Base-by-base conservation (phyloP, 805 yeast species). In the Yarrowia deformans region DNA sequence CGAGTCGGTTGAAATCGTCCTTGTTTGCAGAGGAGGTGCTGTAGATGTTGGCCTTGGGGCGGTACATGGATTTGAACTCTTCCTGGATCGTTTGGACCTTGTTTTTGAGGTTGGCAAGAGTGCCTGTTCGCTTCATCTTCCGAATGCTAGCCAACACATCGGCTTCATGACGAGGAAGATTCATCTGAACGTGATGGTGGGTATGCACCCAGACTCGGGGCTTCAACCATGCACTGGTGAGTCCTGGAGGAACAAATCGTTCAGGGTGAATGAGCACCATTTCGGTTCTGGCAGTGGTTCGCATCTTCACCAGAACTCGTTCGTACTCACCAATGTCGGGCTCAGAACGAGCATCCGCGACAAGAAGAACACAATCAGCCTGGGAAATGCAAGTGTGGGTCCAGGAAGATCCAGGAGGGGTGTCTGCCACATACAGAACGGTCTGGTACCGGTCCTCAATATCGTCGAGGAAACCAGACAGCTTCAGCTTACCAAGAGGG, bases 341-440 rank as follows among this genome's bases (percentile, higher is more conserved):
- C 37, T 85, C 84, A 19, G 88, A 85, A 8, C 84, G 81, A 0
- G 97, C 96, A 79, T 94, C 93, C 0, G 98, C 98, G 16, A 95
- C 78, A 18, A 95, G 80, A 40, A 95, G 80, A n/a, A 94, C 87
- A 80, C 98, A 93, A 78, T 94, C 98, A 18, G 97, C 98, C 77
- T 94, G 98, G 9, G 93, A 87, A 49, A 94, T 90, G 77, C 98
- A 95, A 0, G 97, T 91, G 9, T 87, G 84, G 0, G 97, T 91
- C 99, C 99, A 94, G 19, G 88, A 84, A 0, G 97, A 90, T 72
- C 87, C 87, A 1, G 90, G 87, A 0, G 90, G 84, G 0, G 97
- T 88, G 74, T 95, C 98, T 34, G 95, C 93, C 13, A 94, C 87
- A 75, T 94, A 95, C 1, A 94, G 86, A 4, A 95, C 90, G n/a